Evolutionary conservation across 192 early-diverging fungal species (phyloP), one percentile per base, ranked within the genome.

Genomic region (Backusella circina): DNA sequence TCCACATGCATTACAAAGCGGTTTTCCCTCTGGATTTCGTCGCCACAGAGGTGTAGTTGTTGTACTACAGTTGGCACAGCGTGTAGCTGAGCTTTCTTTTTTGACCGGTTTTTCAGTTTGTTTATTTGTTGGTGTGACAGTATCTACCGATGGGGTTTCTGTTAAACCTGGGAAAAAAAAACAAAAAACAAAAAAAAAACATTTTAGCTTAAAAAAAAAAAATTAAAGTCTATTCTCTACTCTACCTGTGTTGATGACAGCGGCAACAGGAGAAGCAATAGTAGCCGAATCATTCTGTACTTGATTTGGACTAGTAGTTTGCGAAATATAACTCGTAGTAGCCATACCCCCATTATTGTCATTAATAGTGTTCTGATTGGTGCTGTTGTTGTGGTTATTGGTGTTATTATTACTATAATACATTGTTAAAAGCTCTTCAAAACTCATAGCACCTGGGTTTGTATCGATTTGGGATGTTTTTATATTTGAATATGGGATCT

Each of bases 1-100:
- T 3, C 96, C 97, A 81, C 97, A 98, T 0, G 96, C 96, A 71
- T 98, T 98, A 81, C 97, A 98, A 16, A 98, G 88, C 8, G 94
- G 87, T 66, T 91, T 89, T 33, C 96, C 97, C 38, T 89, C 84
- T n/a, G 88, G 84, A 80, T 94, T 89, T 15, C 95, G 84, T 5
- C 97, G 88, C 97, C 97, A 98, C 30, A 98, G 83, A 6, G 94
- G 90, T 28, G 97, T 98, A n/a, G 90, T 90, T 13, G 87, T 92
- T 3, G 94, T 96, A 23, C 75, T 50, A 83, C 97, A 98, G 84
- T 98, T 96, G 31, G 77, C 85, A 80, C 95, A 97, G 44, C 80
- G 67, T 8, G 65, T 68, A 64, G 23, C 54, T 61, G 54, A 61
- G 54, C 54, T 61, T 61, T 61, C 54, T 61, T 61, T 61, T 61